These are phyloP conservation scores for Lasiodiplodia gonubiensis DNA, from an alignment of 2,329 filamentous ascomycete species.

Conservation along the genomic window DNA sequence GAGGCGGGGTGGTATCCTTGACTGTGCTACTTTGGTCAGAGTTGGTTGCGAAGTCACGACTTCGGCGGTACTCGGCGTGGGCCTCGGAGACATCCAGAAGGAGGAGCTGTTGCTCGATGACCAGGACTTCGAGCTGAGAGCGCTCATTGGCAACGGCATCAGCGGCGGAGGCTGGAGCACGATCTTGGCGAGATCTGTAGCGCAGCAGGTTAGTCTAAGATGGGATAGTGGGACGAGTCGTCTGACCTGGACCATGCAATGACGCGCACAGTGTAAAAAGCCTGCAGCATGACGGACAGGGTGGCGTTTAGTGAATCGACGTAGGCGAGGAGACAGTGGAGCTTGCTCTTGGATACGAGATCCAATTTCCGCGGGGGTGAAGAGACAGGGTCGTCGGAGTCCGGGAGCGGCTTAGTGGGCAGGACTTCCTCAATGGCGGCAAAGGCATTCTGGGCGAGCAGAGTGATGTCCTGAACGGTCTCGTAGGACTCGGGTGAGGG, in stretches of 20 bases:
- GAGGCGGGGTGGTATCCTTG: constrained; percentile 9
- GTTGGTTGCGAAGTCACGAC: constrained; percentile 16
- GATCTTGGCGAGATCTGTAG: constrained; percentile 22
- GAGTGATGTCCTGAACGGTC: constrained; percentile 41
- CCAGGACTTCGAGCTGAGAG: constrained; percentile 43
- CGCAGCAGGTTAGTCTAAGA: neutral
- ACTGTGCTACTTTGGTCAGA: constrained; percentile 12
- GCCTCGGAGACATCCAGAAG: constrained; percentile 35
- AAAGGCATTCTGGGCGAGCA: constrained; percentile 40
- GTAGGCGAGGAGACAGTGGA: constrained; percentile 43
- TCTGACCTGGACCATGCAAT: constrained; percentile 47
- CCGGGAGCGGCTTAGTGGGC: constrained; percentile 25
- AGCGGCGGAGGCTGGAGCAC: constrained; percentile 31
- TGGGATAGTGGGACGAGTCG: neutral
- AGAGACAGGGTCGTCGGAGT: constrained; percentile 18
- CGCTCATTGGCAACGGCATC: constrained; percentile 44
- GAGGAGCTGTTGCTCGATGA: constrained; percentile 48
- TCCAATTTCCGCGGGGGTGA: constrained; percentile 30
- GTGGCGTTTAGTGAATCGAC: constrained; percentile 44
- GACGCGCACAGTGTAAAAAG: constrained; percentile 45
- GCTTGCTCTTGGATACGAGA: constrained; percentile 33
- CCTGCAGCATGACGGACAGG: constrained; percentile 46
- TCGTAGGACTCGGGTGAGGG: constrained; percentile 45
- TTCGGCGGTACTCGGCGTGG: constrained; percentile 14
- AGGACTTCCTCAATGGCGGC: constrained; percentile 39